phyloP scores from a whole-genome alignment of 805 yeast genomes.

The Cyberlindnera subsufficiens region DNA sequence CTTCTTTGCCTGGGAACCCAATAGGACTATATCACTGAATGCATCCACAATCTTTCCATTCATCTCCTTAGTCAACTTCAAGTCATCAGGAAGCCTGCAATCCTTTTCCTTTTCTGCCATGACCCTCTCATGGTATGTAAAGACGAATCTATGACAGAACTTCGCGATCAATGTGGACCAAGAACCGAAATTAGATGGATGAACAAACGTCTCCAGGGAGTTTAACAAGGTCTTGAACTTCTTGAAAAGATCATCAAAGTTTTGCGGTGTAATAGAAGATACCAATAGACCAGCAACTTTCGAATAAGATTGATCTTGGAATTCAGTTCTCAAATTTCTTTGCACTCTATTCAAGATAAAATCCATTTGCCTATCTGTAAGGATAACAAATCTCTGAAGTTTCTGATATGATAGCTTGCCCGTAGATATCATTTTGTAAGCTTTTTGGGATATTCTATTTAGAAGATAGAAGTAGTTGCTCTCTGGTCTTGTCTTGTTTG shows the following conservation, averaged over 20 bases:
- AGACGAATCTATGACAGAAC: constrained; percentile 53
- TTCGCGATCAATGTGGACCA: constrained; percentile 75
- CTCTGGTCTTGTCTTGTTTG: constrained; percentile 40
- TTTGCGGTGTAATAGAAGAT: constrained; percentile 53
- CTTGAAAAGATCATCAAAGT: constrained; percentile 40
- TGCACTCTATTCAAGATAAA: constrained; percentile 52
- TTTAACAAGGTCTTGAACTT: constrained; percentile 51
- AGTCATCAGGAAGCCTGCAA: constrained; percentile 23
- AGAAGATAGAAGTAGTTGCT: constrained; percentile 58
- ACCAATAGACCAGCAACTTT: constrained; percentile 49
- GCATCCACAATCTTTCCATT: constrained; percentile 30
- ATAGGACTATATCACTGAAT: constrained; percentile 47
- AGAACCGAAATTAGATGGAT: constrained; percentile 89
- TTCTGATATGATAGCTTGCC: constrained; percentile 25
- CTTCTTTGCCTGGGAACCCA: constrained; percentile 78
- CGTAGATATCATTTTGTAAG: constrained; percentile 30
- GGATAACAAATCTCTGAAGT: constrained; percentile 55
- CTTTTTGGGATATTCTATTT: constrained; percentile 51
- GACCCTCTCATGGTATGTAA: constrained; percentile 53
- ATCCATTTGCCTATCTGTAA: constrained; percentile 55
- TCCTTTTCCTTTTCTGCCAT: constrained; percentile 39
- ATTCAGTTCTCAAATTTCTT: constrained; percentile 29
- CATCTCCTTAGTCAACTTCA: constrained; percentile 26
- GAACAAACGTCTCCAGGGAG: constrained; percentile 74
- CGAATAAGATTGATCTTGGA: constrained; percentile 28